Evolutionary conservation across 2,329 filamentous ascomycete genomes (phyloP).

Genomic region (Alternaria rosae): DNA sequence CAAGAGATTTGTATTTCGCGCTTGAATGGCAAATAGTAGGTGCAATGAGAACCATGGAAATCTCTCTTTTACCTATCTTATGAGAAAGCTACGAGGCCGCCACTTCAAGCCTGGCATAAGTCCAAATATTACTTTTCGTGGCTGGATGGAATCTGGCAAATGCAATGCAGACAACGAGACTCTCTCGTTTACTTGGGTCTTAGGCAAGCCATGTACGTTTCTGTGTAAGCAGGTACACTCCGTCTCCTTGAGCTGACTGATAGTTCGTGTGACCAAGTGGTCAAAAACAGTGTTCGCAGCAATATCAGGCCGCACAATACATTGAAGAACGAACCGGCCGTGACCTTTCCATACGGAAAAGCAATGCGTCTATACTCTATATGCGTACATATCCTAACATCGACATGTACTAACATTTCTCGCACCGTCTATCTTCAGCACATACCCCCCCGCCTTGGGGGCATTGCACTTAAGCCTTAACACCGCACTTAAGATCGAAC

Average conservation of each 20-base stretch:
- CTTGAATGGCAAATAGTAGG: rapidly evolving
- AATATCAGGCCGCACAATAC: background rate
- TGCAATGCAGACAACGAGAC: background rate
- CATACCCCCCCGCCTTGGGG: background rate
- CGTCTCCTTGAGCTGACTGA: too few relatives aligned
- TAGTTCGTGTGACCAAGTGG: rapidly evolving
- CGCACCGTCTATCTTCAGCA: background rate
- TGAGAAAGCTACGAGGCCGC: too few relatives aligned
- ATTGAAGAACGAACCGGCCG: background rate
- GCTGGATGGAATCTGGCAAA: background rate
- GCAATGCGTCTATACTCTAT: conserved; percentile 1
- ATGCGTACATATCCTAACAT: background rate
- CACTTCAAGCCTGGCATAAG: background rate
- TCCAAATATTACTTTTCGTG: background rate
- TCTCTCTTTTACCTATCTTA: background rate
- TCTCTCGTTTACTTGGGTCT: background rate
- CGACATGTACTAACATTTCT: background rate
- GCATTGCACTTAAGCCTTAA: background rate
- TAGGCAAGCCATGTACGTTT: background rate
- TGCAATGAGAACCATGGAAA: background rate
- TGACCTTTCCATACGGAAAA: background rate
- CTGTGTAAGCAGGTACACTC: background rate
- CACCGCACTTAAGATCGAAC: conserved; percentile 60
- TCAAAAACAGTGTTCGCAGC: background rate
- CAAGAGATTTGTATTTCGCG: too few relatives aligned